phyloP scores from a whole-genome alignment of 1,139 yeast species.

The Pichia norvegensis region DNA sequence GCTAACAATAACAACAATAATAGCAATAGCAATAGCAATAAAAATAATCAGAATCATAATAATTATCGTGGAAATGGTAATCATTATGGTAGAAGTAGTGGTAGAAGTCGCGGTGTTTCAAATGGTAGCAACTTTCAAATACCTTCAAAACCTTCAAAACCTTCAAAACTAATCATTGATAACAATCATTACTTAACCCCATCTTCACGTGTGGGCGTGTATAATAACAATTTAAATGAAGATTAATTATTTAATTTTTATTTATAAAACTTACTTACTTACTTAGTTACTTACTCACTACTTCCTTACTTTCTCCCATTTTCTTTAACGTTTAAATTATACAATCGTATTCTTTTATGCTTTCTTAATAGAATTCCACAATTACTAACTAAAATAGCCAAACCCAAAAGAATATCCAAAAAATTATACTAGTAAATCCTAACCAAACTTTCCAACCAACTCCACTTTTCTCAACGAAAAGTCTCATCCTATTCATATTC shows the following conservation, averaged over 20 bases:
- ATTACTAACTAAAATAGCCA: conserved; percentile 44
- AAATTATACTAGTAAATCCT: conserved; percentile 52
- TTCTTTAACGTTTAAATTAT: too few species aligned
- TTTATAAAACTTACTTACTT: too few species aligned
- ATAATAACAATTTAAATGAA: conserved; percentile 3
- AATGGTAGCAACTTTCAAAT: neutral
- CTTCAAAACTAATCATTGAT: conserved; percentile 10
- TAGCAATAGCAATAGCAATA: neutral
- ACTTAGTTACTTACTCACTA: too few species aligned
- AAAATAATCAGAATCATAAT: too few species aligned
- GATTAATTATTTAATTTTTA: neutral
- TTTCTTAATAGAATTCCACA: neutral
- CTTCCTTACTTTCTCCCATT: too few species aligned
- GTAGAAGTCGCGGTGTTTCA: neutral
- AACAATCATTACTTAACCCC: conserved; percentile 12
- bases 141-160: neutral
- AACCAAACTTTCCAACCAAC: conserved; percentile 78
- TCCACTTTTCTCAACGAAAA: conserved; percentile 78
- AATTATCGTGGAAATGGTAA: conserved; percentile 10
- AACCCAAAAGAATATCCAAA: conserved; percentile 70
- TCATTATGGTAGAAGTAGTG: conserved; percentile 16
- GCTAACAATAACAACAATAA: conserved; percentile 1
- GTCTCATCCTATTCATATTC: conserved; percentile 66
- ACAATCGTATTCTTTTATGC: too few species aligned
- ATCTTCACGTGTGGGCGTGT: conserved; percentile 14